Base-by-base conservation (phyloP, 257 asterid species). In the Dorcoceras hygrometricum region DNA sequence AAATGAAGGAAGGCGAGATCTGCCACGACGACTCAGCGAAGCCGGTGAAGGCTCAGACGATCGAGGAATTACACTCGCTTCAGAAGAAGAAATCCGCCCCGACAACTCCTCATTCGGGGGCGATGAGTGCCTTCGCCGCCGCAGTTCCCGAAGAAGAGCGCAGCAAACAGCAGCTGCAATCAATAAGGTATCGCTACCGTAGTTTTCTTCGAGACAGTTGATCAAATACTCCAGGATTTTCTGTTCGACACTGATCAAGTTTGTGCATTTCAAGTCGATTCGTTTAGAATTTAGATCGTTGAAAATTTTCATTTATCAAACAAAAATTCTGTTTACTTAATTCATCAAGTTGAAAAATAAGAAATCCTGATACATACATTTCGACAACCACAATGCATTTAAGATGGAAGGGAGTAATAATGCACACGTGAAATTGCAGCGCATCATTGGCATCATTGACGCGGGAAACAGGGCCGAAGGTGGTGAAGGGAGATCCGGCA, bases 401-500 rank as follows among this genome's bases (percentile, higher is more conserved):
- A n/a, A n/a, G n/a, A n/a, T n/a, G n/a, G n/a, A n/a, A n/a, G n/a
- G n/a, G n/a, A n/a, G n/a, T n/a, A n/a, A n/a, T n/a, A n/a, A n/a
- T n/a, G n/a, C n/a, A 9, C 1, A 29, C 3, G 5, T 29, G 3
- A 29, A 36, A 62, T 14, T 26, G 63, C 69, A 89, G 96, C 77
- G 96, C 98, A 3, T 85, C 98, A 22, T 74, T 91, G 84, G 98
- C 98, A 34, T 91, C 96, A 18, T 77, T 89, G 81, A 91, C 95
- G 62, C 75, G 98, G 50, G 98, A 84, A 77, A 79, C 95, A 0
- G 98, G 98, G 57, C 98, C 96, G 63, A 89, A 85, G 71, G 94
- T 91, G 78, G 98, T 91, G 80, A 89, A 64, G 78, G 98, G 96
- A 66, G 95, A 89, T 75, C 98, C 98, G 23, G 66, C 87, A 8